A percentile compares a stretch with the other conserved stretches of the same genome.
These are phyloP conservation scores for Candida peoriensis DNA, from an alignment of 805 yeast genomes.

Conservation along the genomic window DNA sequence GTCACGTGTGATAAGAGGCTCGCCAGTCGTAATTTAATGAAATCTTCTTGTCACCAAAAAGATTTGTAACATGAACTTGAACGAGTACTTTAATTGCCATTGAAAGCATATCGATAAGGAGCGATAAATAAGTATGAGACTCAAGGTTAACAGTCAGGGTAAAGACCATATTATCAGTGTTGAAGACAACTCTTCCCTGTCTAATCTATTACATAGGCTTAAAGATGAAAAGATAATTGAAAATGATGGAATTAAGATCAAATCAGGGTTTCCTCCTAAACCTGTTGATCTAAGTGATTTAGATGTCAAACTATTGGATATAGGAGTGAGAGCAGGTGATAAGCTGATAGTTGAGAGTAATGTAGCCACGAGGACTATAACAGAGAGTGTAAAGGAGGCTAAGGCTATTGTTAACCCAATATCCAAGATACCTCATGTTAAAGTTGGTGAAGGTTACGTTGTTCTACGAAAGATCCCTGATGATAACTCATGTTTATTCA, in stretches of 20 bases:
- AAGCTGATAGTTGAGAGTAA: conserved; percentile 38
- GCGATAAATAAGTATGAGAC: conserved; percentile 26
- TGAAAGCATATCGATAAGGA: too few relatives aligned
- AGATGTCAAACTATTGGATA: conserved; percentile 26
- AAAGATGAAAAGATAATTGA: conserved; percentile 4
- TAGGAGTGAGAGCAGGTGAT: conserved; percentile 56
- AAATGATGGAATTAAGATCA: conserved; percentile 25
- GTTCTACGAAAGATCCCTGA: conserved; percentile 60
- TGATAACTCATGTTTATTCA: conserved; percentile 75
- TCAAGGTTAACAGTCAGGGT: conserved; percentile 29
- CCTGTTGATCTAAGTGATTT: conserved; percentile 29
- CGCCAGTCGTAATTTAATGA: background rate
- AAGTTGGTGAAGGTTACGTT: conserved; percentile 29
- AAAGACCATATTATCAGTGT: conserved; percentile 30
- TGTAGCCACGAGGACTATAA: conserved; percentile 1
- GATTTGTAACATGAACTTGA: background rate
- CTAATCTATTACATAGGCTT: conserved; percentile 26
- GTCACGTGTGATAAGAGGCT: background rate
- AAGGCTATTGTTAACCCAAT: background rate
- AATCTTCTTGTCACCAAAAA: too few relatives aligned
- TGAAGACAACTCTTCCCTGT: conserved; percentile 31
- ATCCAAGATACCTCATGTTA: conserved; percentile 8
- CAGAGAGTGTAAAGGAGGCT: background rate
- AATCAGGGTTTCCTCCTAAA: conserved; percentile 61
- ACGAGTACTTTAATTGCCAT: background rate